These are phyloP conservation scores for Fermentozyma sake DNA, from an alignment of 1,139 yeast species.

Conservation along the genomic window DNA sequence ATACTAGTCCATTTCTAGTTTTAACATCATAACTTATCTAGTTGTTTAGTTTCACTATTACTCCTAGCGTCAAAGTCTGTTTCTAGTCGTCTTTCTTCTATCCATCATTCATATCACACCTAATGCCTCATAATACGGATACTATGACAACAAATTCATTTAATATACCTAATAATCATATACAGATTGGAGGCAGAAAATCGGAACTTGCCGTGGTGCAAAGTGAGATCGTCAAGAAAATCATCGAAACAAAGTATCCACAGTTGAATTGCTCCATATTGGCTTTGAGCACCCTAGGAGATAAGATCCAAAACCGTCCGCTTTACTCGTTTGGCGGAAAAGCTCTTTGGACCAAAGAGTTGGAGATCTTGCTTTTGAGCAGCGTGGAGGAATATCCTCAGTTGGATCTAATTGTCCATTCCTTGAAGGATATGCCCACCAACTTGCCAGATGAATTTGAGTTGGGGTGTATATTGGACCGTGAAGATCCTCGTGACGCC, in stretches of 20 bases:
- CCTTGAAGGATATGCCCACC: constrained; percentile 94
- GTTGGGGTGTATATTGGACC: constrained; percentile 77
- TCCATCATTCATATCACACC: too few relatives aligned
- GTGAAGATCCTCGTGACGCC: constrained; percentile 93
- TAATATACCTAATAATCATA: constrained; percentile 23
- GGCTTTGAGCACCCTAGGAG: constrained; percentile 85
- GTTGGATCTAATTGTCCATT: constrained; percentile 88
- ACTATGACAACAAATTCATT: background rate
- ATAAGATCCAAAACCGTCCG: constrained; percentile 79
- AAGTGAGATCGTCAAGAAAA: constrained; percentile 65
- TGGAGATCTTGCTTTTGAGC: constrained; percentile 71
- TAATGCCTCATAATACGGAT: background rate
- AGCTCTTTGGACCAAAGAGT: constrained; percentile 92
- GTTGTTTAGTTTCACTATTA: too few relatives aligned
- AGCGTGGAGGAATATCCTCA: constrained; percentile 60
- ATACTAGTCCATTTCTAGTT: too few relatives aligned
- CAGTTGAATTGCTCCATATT: constrained; percentile 59
- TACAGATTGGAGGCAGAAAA: constrained; percentile 82
- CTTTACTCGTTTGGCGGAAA: constrained; percentile 94
- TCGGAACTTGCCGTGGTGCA: constrained; percentile 85
- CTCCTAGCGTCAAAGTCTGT: too few relatives aligned
- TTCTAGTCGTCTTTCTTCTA: too few relatives aligned
- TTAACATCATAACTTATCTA: too few relatives aligned
- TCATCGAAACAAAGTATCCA: constrained; percentile 59
- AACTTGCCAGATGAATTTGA: constrained; percentile 84